Percentiles rank a stretch among this genome's conserved stretches.
These are phyloP conservation scores for Aspergillus hiratsukae DNA, from an alignment of 2,329 filamentous ascomycete species.

Conservation along the genomic window DNA sequence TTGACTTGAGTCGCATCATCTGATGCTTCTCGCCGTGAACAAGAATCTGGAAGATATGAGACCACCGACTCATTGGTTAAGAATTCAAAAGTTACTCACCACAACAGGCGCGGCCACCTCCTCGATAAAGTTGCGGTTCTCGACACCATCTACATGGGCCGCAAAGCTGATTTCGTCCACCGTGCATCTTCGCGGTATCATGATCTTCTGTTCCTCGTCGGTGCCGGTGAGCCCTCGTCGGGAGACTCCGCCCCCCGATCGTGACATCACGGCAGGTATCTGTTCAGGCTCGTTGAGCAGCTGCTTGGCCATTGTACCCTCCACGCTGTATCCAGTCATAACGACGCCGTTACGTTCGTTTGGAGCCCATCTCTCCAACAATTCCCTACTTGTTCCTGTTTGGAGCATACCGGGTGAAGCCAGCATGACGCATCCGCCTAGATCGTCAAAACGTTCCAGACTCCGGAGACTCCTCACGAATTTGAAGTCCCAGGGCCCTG, in stretches of 20 bases:
- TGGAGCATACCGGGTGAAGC: conserved; percentile 98
- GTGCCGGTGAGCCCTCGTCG: conserved; percentile 59
- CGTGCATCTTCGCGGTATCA: conserved; percentile 88
- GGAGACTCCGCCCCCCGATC: conserved; percentile 47
- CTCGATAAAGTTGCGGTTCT: conserved; percentile 96
- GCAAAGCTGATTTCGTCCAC: conserved; percentile 95
- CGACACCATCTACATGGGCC: conserved; percentile 90
- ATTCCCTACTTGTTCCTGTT: conserved; percentile 86
- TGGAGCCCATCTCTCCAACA: conserved; percentile 93
- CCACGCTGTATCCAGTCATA: conserved; percentile 96
- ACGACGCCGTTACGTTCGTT: conserved; percentile 97
- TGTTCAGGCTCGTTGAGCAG: conserved; percentile 92
- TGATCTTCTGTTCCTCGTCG: conserved; percentile 74
- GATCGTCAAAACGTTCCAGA: conserved; percentile 91
- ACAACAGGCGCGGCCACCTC: conserved; percentile 89
- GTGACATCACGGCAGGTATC: conserved; percentile 90
- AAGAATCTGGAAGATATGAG: conserved; percentile 60
- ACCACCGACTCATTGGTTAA: not conserved
- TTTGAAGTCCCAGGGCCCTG: conserved; percentile 91
- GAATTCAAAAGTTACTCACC: conserved; percentile 52
- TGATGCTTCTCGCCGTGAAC: conserved; percentile 97
- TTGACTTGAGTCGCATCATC: conserved; percentile 95
- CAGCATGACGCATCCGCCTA: conserved; percentile 94
- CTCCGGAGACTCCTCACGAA: conserved; percentile 89
- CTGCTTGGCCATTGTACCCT: conserved; percentile 96